Evolutionary conservation across 108 stramenopile genomes (phyloP), one percentile per base, ranked within the genome.

Genomic region (Pseudonitzschia multiseries): DNA sequence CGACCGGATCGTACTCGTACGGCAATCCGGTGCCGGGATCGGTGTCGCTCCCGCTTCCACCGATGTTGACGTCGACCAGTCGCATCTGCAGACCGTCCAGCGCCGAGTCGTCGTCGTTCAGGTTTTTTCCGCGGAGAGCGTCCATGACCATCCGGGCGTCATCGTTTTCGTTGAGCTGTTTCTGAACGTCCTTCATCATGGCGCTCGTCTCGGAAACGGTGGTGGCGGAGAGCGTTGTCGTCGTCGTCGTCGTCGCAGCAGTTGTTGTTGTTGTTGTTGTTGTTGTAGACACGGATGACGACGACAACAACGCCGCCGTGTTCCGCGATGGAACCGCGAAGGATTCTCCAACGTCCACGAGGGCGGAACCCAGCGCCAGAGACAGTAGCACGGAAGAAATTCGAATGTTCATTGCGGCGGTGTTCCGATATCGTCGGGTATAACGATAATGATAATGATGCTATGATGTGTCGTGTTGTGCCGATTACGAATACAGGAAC

Each of bases 71-170:
- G 57, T 95, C 90, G 33, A 96, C 84, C 48, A 97, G 70, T 53
- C 85, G 83, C 94, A 96, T 95, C 62, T 94, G 70, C 57, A 93
- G 63, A 48, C 94, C 94, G 27, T 72, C 85, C 27, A 85, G 79
- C 20, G 83, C 81, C 18, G 68, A 13, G 69, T 96, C 96, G 70
- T 95, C 95, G 81, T 97, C 96, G 80, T 96, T 96, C 71, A 96
- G 78, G 68, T 86, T 88, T 53, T 83, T 75, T 14, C 96, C 96
- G 3, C 97, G 80, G 2, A 97, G 46, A 10, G 86, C 94, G 70
- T 94, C 87, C 80, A 94, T 88, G 52, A 94, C 76, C 18, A 91
- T 57, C 20, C 81, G 51, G 9, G 87, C 87, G 22, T 90, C 89
- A 70, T 91, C 90, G 68, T 91, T 84, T 56, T 86, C 77, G 54